Evolutionary conservation across 163 green algal species (phyloP).

Genomic region (Scenedesmus sp.): DNA sequence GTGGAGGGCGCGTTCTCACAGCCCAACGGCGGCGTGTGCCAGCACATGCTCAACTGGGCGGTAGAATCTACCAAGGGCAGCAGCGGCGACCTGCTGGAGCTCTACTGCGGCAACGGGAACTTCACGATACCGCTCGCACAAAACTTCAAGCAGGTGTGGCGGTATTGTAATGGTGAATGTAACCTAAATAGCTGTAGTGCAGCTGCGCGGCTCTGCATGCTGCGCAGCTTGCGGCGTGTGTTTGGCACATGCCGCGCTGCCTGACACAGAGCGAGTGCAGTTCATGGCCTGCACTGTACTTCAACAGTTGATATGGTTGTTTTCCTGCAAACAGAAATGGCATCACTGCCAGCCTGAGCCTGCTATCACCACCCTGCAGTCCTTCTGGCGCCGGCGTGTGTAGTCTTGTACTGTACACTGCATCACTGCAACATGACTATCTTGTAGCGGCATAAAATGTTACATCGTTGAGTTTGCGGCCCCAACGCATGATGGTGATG

Average conservation of each 20-base stretch:
- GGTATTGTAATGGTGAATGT: neutral
- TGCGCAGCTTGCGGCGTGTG: no score
- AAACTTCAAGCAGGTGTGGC: conserved; percentile 80
- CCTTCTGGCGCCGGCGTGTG: no score
- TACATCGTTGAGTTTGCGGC: no score
- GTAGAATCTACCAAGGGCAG: conserved; percentile 67
- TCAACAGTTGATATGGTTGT: no score
- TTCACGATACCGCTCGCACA: conserved; percentile 90
- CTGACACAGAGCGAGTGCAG: no score
- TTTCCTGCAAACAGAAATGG: no score
- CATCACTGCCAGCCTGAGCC: neutral
- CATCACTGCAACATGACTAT: no score
- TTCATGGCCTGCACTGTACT: no score
- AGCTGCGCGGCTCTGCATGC: neutral
- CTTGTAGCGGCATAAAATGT: no score
- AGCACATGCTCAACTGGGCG: conserved; percentile 93
- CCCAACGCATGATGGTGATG: no score
- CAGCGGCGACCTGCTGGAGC: conserved; percentile 83
- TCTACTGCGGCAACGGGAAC: conserved; percentile 98
- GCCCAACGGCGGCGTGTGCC: conserved; percentile 90
- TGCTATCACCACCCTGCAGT: neutral
- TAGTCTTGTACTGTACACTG: no score
- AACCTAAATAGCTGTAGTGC: neutral
- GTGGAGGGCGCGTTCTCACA: conserved; percentile 93
- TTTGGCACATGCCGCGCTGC: no score